Evolutionary conservation across 345 rosid species (phyloP).

Genomic region (Euphorbia pulcherrima): DNA sequence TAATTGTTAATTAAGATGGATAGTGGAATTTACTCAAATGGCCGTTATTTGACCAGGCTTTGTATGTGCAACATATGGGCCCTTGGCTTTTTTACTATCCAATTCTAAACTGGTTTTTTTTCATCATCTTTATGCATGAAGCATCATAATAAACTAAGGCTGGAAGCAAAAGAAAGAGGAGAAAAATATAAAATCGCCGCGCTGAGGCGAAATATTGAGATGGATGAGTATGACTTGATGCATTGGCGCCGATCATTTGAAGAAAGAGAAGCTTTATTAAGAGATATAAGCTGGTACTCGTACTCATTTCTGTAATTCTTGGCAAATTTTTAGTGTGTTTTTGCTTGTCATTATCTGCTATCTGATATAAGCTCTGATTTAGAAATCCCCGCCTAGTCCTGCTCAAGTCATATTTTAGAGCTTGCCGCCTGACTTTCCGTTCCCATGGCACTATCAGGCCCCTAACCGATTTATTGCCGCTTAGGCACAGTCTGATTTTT

Average conservation of each 20-base stretch:
- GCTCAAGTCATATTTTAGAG: too few species aligned
- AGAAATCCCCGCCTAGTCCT: too few species aligned
- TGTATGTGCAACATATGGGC: background rate
- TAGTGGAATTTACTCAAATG: background rate
- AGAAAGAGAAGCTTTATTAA: conserved; percentile 90
- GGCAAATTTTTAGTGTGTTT: background rate
- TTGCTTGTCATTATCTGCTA: background rate
- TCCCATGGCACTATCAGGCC: too few species aligned
- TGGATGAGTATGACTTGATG: conserved; percentile 84
- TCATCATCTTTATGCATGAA: conserved; percentile 25
- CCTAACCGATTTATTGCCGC: too few species aligned
- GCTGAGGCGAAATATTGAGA: conserved; percentile 72
- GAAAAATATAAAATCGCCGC: conserved; percentile 63
- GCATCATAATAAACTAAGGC: conserved; percentile 64
- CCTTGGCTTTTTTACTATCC: background rate
- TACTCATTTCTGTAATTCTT: too few species aligned
- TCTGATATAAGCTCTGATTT: too few species aligned
- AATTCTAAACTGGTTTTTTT: background rate
- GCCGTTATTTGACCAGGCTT: background rate
- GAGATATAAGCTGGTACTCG: conserved; percentile 98
- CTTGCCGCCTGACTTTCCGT: too few species aligned
- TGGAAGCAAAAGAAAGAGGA: conserved; percentile 70
- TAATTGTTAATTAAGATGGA: background rate
- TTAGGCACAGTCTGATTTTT: too few species aligned
- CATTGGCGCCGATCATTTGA: conserved; percentile 90